Evolutionary conservation across 768 basidiomycete species (phyloP).

Genomic region (Russula sp.): DNA sequence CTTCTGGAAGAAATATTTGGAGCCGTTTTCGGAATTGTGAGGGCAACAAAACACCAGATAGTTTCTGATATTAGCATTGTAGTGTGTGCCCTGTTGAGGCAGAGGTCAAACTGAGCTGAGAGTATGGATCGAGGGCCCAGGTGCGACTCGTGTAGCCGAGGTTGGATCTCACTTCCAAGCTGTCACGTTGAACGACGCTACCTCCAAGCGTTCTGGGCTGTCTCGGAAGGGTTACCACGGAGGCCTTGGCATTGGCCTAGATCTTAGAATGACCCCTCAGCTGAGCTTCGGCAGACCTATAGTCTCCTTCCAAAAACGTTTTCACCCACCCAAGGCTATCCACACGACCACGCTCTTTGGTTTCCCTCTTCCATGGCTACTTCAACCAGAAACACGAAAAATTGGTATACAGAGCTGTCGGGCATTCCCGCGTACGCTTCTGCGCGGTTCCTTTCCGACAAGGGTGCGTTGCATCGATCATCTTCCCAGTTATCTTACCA

Average conservation of each 20-base stretch:
- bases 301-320: not conserved
- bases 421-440: constrained; percentile 15
- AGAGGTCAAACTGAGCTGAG: too few species aligned
- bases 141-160: too few species aligned
- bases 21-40: too few species aligned
- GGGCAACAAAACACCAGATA: too few species aligned
- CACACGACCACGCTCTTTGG: constrained; percentile 7
- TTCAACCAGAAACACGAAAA: constrained; percentile 4
- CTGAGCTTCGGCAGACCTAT: not conserved
- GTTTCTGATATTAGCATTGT: too few species aligned
- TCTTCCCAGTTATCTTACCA: not conserved
- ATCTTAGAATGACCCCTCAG: not conserved
- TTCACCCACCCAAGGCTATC: not conserved
- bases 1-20: too few species aligned
- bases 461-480: constrained; percentile 10
- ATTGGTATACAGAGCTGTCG: constrained; percentile 20
- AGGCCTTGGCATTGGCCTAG: not conserved
- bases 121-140: not conserved
- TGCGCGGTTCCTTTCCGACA: constrained; percentile 20
- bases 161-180: too few species aligned
- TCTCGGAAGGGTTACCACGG: not conserved
- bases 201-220: not conserved
- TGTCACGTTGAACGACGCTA: too few species aligned
- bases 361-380: constrained; percentile 3
- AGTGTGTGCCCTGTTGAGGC: too few species aligned